Base-by-base conservation (phyloP, 176 grass and related monocot genomes). In the Pharus latifolius region DNA sequence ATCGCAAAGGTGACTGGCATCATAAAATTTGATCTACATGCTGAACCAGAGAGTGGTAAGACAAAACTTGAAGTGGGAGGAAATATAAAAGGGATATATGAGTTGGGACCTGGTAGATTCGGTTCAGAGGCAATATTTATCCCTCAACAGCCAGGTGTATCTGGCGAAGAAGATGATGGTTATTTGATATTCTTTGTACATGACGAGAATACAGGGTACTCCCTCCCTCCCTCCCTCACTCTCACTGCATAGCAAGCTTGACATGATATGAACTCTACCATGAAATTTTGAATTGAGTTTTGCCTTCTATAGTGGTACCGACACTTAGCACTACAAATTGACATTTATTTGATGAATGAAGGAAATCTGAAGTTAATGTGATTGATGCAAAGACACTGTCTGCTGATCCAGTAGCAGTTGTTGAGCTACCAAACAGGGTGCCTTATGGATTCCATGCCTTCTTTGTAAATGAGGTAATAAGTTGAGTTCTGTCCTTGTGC, bases 321-420 rank as follows among this genome's bases (percentile, higher is more conserved):
- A 5, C 5, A n/a, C 10, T 10, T 40, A 24, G 20, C 19, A 31
- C 47, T 32, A n/a, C n/a, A 11, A 23, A 41, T 52, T 6, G 18
- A 40, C 22, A 5, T 16, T 55, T 80, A 18, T 76, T 46, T 54
- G 13, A 11, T 88, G 51, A 40, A 16, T 57, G 72, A 56, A 98
- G 95, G 75, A 91, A 84, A 73, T 98, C 95, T 56, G 87, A 85
- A 67, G 89, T 86, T 3, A 83, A 91, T 72, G 87, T 99, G 51
- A 94, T 99, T 38, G 86, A 99, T 53, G 95, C 90, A 2, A 99
- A 94, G 80, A 91, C 95, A 0, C 93, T 99, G 95, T 91, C 84
- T 4, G 51, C 75, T 35, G 95, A 93, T 63, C 87, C 84, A 14
- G 90, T 94, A 32, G 95, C 89, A 19, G 82, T 94, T 19, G 90